Evolutionary conservation across 192 early-diverging fungal species (phyloP).

Genomic region (Bifiguratus adelaidae): DNA sequence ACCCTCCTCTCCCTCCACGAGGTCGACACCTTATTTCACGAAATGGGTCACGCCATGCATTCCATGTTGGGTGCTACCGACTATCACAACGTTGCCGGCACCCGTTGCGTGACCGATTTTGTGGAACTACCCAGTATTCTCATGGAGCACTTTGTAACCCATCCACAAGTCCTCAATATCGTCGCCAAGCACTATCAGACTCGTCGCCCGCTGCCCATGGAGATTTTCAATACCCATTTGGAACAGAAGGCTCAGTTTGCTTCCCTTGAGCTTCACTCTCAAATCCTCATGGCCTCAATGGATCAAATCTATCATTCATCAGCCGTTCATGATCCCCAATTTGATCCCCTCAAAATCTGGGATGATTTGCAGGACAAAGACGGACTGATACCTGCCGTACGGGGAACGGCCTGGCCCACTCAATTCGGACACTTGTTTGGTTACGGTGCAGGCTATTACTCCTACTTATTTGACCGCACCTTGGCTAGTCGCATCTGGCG

Average conservation of each 20-base stretch:
- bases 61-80: conserved; percentile 93
- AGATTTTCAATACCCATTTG: conserved; percentile 36
- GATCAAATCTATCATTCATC: conserved; percentile 85
- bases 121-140: conserved; percentile 95
- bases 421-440: conserved; percentile 87
- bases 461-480: conserved; percentile 84
- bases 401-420: conserved; percentile 76
- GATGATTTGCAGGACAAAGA: conserved; percentile 45
- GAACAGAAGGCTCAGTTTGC: conserved; percentile 44
- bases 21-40: conserved; percentile 96
- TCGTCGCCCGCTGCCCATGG: conserved; percentile 42
- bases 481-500: conserved; percentile 73
- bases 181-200: conserved; percentile 74
- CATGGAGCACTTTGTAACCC: conserved; percentile 83
- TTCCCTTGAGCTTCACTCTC: conserved; percentile 72
- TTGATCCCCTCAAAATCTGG: conserved; percentile 46
- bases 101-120: conserved; percentile 90
- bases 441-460: conserved; percentile 91
- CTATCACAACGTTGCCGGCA: conserved; percentile 94
- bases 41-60: conserved; percentile 99
- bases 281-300: conserved; percentile 84
- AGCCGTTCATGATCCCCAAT: conserved; percentile 20
- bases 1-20: conserved; percentile 65
- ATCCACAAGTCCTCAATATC: conserved; percentile 55
- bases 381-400: conserved; percentile 60